Evolutionary conservation across 768 basidiomycete genomes (phyloP).

Genomic region (Clathrus columnatus): DNA sequence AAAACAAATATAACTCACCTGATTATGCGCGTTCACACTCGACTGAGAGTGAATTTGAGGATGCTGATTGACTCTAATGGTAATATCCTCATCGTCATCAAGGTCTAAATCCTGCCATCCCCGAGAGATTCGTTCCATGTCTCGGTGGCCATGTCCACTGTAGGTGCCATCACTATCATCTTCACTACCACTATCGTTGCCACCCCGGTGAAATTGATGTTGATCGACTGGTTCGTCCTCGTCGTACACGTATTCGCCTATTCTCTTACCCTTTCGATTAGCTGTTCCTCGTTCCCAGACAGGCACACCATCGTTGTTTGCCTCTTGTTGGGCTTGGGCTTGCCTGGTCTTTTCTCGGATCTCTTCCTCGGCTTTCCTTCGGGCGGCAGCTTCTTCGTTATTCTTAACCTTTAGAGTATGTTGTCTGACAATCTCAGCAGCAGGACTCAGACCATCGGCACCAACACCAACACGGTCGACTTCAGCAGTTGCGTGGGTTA

Average conservation of each 20-base stretch:
- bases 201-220: neutral
- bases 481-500: slow-evolving; percentile 81
- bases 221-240: slow-evolving; percentile 54
- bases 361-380: slow-evolving; percentile 44
- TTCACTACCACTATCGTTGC: slow-evolving; percentile 24
- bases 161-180: slow-evolving; percentile 49
- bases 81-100: slow-evolving; percentile 63
- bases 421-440: slow-evolving; percentile 81
- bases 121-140: slow-evolving; percentile 27
- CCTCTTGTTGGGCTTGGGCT: slow-evolving; percentile 20
- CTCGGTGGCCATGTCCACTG: slow-evolving; percentile 23
- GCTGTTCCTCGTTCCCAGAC: slow-evolving; percentile 77
- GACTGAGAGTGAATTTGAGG: neutral
- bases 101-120: slow-evolving; percentile 31
- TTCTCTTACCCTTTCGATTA: slow-evolving; percentile 54
- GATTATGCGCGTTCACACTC: neutral
- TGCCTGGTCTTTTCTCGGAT: slow-evolving; percentile 34
- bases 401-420: slow-evolving; percentile 71
- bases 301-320: slow-evolving; percentile 19
- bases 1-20: neutral
- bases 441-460: slow-evolving; percentile 73
- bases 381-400: slow-evolving; percentile 67
- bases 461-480: slow-evolving; percentile 50
- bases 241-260: slow-evolving; percentile 49
- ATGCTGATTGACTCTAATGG: slow-evolving; percentile 48